Evolutionary conservation across 257 asterid species (phyloP).

Genomic region (Verbena officinalis): DNA sequence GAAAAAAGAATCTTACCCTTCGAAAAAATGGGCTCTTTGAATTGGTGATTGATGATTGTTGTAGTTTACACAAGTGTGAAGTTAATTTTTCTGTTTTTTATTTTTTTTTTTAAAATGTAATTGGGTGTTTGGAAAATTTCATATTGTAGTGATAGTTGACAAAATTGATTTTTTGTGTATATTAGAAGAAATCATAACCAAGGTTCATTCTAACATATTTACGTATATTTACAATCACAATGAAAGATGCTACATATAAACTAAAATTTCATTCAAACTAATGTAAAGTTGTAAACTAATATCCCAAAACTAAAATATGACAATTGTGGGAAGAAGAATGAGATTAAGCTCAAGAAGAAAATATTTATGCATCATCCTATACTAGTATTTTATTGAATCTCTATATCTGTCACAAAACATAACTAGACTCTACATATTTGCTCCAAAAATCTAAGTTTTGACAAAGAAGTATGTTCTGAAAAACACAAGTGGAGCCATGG

Average conservation of each 20-base stretch:
- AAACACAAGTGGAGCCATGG: constrained; percentile 2
- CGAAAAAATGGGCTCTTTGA: constrained; percentile 57
- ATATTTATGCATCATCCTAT: background rate
- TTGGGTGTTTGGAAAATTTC: constrained; percentile 8
- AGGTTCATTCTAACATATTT: too few relatives aligned
- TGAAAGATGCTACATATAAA: too few relatives aligned
- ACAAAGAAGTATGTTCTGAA: constrained; percentile 3
- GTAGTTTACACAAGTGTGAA: background rate
- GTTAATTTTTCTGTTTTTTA: background rate
- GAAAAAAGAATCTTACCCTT: constrained; percentile 37
- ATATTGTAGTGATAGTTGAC: constrained; percentile 19
- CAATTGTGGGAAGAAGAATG: too few relatives aligned
- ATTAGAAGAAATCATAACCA: too few relatives aligned
- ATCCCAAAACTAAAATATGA: too few relatives aligned
- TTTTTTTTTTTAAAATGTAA: background rate
- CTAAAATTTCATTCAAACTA: too few relatives aligned
- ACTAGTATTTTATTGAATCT: constrained; percentile 15
- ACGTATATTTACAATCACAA: too few relatives aligned
- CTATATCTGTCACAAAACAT: constrained; percentile 1
- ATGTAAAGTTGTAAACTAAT: too few relatives aligned
- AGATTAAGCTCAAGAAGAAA: too few relatives aligned
- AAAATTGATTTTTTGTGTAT: constrained; percentile 13
- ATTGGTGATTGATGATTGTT: constrained; percentile 9
- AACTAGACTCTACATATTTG: background rate
- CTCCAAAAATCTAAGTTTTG: background rate